Evolutionary conservation across 2,329 filamentous ascomycete species (phyloP).

Genomic region (Botrytis deweyae): DNA sequence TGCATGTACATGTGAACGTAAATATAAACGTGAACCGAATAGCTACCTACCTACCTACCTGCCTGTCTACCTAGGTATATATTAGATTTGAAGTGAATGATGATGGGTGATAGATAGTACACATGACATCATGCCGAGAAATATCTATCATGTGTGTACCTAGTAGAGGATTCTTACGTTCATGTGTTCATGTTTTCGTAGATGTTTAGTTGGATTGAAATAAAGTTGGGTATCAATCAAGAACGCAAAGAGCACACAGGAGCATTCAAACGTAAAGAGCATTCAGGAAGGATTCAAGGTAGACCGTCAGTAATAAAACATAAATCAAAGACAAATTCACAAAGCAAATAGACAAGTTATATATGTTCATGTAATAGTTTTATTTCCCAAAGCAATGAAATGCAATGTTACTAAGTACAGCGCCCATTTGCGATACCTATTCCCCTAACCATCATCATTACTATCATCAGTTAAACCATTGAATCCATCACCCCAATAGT

Average conservation of each 20-base stretch:
- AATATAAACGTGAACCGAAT: no score
- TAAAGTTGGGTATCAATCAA: not conserved
- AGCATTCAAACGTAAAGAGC: not conserved
- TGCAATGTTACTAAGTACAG: not conserved
- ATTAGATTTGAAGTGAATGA: no score
- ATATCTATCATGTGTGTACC: no score
- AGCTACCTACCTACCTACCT: no score
- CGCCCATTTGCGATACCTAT: not conserved
- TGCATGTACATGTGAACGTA: no score
- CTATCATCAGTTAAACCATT: constrained; percentile 2
- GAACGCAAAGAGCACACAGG: not conserved
- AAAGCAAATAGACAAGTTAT: constrained; percentile 5
- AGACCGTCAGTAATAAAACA: no score
- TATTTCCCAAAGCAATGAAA: not conserved
- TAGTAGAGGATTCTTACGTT: no score
- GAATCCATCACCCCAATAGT: no score
- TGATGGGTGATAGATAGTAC: no score
- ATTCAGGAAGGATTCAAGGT: no score
- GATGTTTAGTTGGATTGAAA: not conserved
- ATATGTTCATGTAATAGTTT: not conserved
- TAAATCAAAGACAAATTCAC: constrained; percentile 23
- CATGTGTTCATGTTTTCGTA: not conserved
- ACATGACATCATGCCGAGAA: no score
- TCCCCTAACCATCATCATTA: constrained; percentile 13
- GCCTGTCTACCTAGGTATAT: no score